Evolutionary conservation across 768 basidiomycete genomes (phyloP), one percentile per base, ranked within the genome.

Genomic region (Xerocomus spinulosus): DNA sequence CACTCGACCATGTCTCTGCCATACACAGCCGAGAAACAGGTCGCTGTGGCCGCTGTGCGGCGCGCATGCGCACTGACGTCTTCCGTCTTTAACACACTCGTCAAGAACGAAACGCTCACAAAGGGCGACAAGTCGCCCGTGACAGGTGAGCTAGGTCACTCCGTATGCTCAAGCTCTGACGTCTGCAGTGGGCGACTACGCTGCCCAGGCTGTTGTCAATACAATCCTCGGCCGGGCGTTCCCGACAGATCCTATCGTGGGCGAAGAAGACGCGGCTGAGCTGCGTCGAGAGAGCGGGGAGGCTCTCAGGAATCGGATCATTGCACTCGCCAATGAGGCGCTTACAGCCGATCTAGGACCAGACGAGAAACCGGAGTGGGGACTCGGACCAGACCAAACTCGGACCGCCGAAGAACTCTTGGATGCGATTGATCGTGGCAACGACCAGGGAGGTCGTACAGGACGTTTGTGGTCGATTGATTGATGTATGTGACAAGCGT

Each of bases 91-190:
- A 82, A 85, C 58, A 83, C 80, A 43, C 78, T 96, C 44, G 83
- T 91, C 53, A 84, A 82, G 52, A 81, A 82, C 56, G 95, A 95
- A 67, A 92, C 88, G 0, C 72, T 94, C 32, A 83, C 83, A 40
- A 97, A 99, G 65, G 82, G 77, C 23, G 95, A 99, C 73, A 93
- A 93, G 67, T 87, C 85, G 2, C 92, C 92, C 9, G 92, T 95
- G 1, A 94, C 92, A 12, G 85, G 90, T 87, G 50, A 42, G 73
- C 55, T 18, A 13, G 8, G 32, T 34, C 26, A 39, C 17, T 23
- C 14, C 39, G 18, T 33, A 14, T 9, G 13, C 40, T 14, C 28
- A 28, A 44, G 26, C 9, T 46, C n/a, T 48, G 42, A 49, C 32
- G 21, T 35, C 29, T 24, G 25, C 57, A 94, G 93, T 96, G 18